These are phyloP conservation scores for Paracamarosporium sp. DNA, from an alignment of 2,329 filamentous ascomycete species.

Conservation along the genomic window DNA sequence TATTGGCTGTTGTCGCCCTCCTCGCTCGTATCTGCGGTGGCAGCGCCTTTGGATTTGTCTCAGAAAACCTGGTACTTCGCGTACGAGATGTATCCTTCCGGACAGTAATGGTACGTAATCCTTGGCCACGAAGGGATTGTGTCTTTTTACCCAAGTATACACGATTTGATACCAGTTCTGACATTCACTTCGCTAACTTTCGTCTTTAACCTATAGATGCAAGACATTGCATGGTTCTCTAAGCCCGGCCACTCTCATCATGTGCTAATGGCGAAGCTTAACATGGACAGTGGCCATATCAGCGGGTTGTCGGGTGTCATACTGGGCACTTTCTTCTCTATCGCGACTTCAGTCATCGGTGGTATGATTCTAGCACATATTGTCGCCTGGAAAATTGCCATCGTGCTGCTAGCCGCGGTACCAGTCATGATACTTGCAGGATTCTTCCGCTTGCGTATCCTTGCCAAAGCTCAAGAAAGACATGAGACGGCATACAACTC, in stretches of 20 bases:
- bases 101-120: slow-evolving; percentile 51
- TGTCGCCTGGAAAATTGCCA: slow-evolving; percentile 59
- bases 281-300: slow-evolving; percentile 57
- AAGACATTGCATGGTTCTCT: slow-evolving; percentile 62
- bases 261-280: slow-evolving; percentile 54
- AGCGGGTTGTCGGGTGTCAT: slow-evolving; percentile 58
- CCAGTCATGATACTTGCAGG: slow-evolving; percentile 57
- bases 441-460: slow-evolving; percentile 54
- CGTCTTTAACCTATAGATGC: slow-evolving; percentile 36
- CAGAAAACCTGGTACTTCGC: slow-evolving; percentile 53
- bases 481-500: slow-evolving; percentile 70
- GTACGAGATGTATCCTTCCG: slow-evolving; percentile 56
- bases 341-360: slow-evolving; percentile 54
- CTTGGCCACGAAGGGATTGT: not conserved
- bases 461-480: slow-evolving; percentile 66
- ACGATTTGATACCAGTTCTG: not conserved
- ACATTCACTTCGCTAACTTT: not conserved
- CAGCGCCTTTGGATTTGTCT: slow-evolving; percentile 57
- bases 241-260: slow-evolving; percentile 51
- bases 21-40: slow-evolving; percentile 53
- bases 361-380: slow-evolving; percentile 56
- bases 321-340: slow-evolving; percentile 58
- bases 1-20: slow-evolving; percentile 59
- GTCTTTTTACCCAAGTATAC: not conserved
- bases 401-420: slow-evolving; percentile 57